Evolutionary conservation across 2,329 filamentous ascomycete genomes (phyloP), one percentile per base, ranked within the genome.

Genomic region (Ramularia endophylla): DNA sequence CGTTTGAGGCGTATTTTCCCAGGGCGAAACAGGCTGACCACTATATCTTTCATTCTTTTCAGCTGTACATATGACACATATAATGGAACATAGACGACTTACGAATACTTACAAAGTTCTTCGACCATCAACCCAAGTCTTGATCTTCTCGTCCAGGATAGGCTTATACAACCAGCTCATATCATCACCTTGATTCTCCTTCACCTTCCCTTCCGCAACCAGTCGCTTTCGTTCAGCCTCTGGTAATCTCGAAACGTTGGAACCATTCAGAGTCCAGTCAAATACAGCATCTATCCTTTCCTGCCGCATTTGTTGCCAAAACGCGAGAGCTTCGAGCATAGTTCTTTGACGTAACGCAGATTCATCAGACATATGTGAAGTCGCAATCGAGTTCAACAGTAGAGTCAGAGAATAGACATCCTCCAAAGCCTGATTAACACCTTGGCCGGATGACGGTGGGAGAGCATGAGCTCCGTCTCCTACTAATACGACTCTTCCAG

Each of bases 391-490:
- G 22, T 11, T 38, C 8, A 65, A 53, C 2, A 75, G 57, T 17
- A 73, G 44, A 0, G 65, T 59, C 8, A 77, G 59, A 1, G 68
- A 63, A 46, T 74, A 69, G 0, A 65, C 66, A 56, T 80, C 76
- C 53, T 80, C 75, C 8, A 80, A 52, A 0, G 72, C 75, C 55
- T 78, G 75, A 3, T 68, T 72, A 0, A 71, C 67, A 0, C 76
- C 77, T 55, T 79, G 75, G 2, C 75, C 74, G 0, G 69, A 70
- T 3, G 68, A 71, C 0, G 76, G 68, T 2, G 72, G 69, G 41
- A 79, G 61, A 0, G 75, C 74, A 57, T 80, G 75, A 1, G 74
- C 75, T 2, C 74, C 74, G 55, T 80, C 76, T 3, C 76, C 77
- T 2, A 78, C 58, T 2, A 80, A 58, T 4, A 80, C 63, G 2